These are phyloP conservation scores for Escovopsis weberi DNA, from an alignment of 2,329 filamentous ascomycete genomes.

Conservation along the genomic window DNA sequence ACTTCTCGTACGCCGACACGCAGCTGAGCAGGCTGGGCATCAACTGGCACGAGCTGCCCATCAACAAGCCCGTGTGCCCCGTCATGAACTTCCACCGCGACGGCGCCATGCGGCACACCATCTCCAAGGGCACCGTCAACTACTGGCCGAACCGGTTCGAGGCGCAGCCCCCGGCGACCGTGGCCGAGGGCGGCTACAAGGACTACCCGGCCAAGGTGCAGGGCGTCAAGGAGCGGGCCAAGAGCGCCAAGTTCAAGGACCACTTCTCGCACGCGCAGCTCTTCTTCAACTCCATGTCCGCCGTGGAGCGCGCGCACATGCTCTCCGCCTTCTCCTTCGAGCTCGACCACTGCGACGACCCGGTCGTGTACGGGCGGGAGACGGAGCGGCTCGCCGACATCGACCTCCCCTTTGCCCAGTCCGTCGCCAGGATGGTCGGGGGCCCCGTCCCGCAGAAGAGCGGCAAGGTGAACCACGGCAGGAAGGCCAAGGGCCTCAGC, in stretches of 20 bases:
- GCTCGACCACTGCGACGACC: slow-evolving; percentile 70
- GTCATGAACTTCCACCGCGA: slow-evolving; percentile 68
- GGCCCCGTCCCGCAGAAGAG: slow-evolving; percentile 41
- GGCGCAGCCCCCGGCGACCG: slow-evolving; percentile 48
- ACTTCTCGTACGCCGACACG: slow-evolving; percentile 63
- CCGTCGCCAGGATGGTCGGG: slow-evolving; percentile 56
- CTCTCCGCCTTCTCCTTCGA: slow-evolving; percentile 62
- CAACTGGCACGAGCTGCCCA: slow-evolving; percentile 65
- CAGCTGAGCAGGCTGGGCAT: slow-evolving; percentile 55
- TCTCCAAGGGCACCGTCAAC: slow-evolving; percentile 53
- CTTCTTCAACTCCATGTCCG: slow-evolving; percentile 65
- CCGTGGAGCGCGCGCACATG: slow-evolving; percentile 55
- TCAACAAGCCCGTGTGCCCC: slow-evolving; percentile 61
- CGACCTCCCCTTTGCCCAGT: slow-evolving; percentile 52
- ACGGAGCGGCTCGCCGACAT: slow-evolving; percentile 56
- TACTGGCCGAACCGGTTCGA: slow-evolving; percentile 48
- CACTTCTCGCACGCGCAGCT: slow-evolving; percentile 66
- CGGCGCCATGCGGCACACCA: slow-evolving; percentile 56
- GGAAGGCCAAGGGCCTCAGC: slow-evolving; percentile 51
- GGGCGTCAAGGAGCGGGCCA: slow-evolving; percentile 56
- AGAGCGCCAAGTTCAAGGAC: slow-evolving; percentile 62
- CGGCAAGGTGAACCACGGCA: slow-evolving; percentile 46
- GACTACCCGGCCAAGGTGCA: slow-evolving; percentile 48
- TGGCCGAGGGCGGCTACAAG: slow-evolving; percentile 50
- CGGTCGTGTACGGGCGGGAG: slow-evolving; percentile 58